Evolutionary conservation across 306 rosid genomes (phyloP).

Genomic region (Acacia confusa): DNA sequence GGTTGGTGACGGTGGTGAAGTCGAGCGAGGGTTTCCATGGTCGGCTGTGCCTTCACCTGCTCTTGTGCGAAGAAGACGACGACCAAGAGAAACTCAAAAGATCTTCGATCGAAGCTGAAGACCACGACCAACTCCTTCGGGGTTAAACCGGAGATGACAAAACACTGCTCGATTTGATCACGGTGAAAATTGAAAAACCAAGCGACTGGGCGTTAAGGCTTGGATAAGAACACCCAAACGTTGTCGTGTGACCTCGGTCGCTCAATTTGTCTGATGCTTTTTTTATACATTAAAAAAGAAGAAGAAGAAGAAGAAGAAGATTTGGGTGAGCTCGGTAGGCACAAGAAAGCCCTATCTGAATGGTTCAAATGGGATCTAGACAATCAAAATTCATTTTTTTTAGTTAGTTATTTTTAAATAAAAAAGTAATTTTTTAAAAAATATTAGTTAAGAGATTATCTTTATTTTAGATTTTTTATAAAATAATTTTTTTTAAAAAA

Average conservation of each 20-base stretch:
- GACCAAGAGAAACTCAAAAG: neutral
- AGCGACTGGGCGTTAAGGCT: neutral
- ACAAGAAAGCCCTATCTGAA: no score
- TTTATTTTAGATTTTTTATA: no score
- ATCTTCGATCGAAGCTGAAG: neutral
- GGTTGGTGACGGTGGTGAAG: slow-evolving; percentile 31
- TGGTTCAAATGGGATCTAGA: no score
- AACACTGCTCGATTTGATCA: neutral
- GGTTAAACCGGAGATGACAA: neutral
- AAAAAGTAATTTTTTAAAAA: no score
- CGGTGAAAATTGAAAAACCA: neutral
- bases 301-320: no score
- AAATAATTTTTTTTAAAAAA: no score
- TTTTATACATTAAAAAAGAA: no score
- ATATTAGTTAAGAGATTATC: no score
- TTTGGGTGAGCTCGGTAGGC: no score
- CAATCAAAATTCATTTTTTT: no score
- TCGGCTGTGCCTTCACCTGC: neutral
- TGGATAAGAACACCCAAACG: neutral
- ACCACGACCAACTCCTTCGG: neutral
- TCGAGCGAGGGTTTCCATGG: slow-evolving; percentile 11
- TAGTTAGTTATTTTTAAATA: no score
- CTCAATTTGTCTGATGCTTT: no score
- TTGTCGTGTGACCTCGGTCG: neutral
- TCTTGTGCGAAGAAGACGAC: neutral